Conservation (phyloP, 306 rosid genomes). For the Corylus americana region DNA sequence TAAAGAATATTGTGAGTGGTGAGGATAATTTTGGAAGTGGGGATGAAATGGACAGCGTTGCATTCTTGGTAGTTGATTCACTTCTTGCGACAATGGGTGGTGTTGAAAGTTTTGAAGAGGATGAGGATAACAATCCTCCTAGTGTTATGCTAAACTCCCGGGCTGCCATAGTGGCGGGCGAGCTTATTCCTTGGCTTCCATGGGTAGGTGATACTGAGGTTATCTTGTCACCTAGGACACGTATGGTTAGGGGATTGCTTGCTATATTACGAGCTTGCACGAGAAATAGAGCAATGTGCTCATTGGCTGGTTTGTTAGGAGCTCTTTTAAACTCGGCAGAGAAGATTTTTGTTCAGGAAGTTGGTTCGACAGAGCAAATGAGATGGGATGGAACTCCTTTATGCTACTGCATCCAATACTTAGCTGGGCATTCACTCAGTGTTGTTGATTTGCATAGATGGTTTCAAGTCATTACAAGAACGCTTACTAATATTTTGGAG, state of each 20-base stretch:
- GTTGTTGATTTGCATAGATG: conserved; percentile 77
- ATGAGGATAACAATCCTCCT: conserved; percentile 90
- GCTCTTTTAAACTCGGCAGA: conserved; percentile 87
- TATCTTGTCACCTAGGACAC: conserved; percentile 89
- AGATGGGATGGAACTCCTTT: conserved; percentile 95
- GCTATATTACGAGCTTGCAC: conserved; percentile 96
- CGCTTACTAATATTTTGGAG: conserved; percentile 29
- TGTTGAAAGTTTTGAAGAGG: conserved; percentile 95
- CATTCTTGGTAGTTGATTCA: conserved; percentile 85
- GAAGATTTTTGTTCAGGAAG: conserved; percentile 61
- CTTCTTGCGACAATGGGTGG: conserved; percentile 99
- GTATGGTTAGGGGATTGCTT: conserved; percentile 94
- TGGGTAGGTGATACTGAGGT: conserved; percentile 67
- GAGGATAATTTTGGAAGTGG: conserved; percentile 67
- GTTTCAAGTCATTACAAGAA: conserved; percentile 78
- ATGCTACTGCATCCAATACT: conserved; percentile 89
- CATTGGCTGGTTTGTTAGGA: conserved; percentile 87
- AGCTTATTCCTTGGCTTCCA: conserved; percentile 95
- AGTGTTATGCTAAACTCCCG: conserved; percentile 98
- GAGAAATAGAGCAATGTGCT: conserved; percentile 97
- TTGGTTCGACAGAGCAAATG: conserved; percentile 60
- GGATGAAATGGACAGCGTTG: conserved; percentile 67
- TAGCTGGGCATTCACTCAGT: conserved; percentile 90
- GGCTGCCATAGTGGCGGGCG: conserved; percentile 93
- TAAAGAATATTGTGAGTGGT: conserved; percentile 88